Conservation (phyloP, 2,329 filamentous ascomycete genomes). For the Sporothrix schenckii region DNA sequence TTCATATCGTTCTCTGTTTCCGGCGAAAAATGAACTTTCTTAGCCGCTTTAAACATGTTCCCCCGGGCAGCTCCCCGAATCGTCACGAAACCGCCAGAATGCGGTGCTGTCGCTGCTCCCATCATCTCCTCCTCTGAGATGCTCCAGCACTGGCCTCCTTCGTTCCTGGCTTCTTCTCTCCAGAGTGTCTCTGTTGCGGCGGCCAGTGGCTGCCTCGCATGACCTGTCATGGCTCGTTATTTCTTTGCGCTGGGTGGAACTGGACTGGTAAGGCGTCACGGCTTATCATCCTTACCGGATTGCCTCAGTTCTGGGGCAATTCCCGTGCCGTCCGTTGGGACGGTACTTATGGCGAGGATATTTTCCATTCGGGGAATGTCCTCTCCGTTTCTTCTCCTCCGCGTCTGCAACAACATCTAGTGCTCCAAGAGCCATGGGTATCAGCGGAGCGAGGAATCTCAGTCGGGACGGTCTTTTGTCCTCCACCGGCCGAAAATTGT, state of each 20-base stretch:
- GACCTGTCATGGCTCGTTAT: not conserved
- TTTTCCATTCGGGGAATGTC: not conserved
- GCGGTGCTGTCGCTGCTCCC: slow-evolving; percentile 22
- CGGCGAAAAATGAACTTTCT: not conserved
- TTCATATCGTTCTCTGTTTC: not conserved
- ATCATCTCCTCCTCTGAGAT: not conserved
- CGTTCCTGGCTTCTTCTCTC: not conserved
- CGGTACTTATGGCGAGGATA: not conserved
- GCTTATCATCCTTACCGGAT: slow-evolving; percentile 1
- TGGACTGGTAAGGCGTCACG: not conserved
- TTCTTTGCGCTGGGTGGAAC: not conserved
- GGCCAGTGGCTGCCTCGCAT: not conserved
- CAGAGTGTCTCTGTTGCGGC: not conserved
- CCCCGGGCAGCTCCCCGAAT: slow-evolving; percentile 26
- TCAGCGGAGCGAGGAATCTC: slow-evolving; percentile 25
- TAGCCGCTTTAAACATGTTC: not conserved
- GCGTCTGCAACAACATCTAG: slow-evolving; percentile 19
- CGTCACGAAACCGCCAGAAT: slow-evolving; percentile 33
- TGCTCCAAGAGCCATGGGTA: slow-evolving; percentile 26
- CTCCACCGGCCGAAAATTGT: not conserved
- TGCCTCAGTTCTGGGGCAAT: not conserved
- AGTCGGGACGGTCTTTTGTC: slow-evolving; percentile 25
- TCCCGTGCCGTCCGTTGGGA: not conserved
- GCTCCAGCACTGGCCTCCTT: not conserved
- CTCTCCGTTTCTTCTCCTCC: slow-evolving; percentile 2